Percentiles rank a stretch among this genome's conserved stretches.
Conservation (phyloP, 805 yeast species). For the Komagataella pastoris region DNA sequence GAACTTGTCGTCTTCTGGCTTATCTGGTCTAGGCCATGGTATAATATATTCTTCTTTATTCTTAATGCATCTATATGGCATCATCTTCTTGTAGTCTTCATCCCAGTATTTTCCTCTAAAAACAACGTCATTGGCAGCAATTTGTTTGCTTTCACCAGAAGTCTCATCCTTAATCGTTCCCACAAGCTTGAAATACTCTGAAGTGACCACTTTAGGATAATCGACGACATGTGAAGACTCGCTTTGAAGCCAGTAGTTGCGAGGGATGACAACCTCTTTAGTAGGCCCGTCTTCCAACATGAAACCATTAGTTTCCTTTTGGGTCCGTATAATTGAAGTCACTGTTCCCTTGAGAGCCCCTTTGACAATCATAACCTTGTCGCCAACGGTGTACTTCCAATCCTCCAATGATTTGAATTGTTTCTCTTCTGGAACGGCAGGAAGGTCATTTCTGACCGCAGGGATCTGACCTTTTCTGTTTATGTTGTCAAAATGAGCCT, state of each 20-base stretch:
- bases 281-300: slow-evolving; percentile 59
- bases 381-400: slow-evolving; percentile 61
- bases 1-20: slow-evolving; percentile 38
- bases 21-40: slow-evolving; percentile 82
- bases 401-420: slow-evolving; percentile 30
- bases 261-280: slow-evolving; percentile 54
- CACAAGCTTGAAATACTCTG: slow-evolving; percentile 56
- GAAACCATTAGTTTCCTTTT: slow-evolving; percentile 46
- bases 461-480: slow-evolving; percentile 17
- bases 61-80: slow-evolving; percentile 68
- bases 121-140: slow-evolving; percentile 66
- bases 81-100: slow-evolving; percentile 51
- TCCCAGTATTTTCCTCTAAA: slow-evolving; percentile 65
- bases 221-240: slow-evolving; percentile 62
- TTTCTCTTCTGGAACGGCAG: slow-evolving; percentile 17
- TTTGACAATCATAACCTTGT: slow-evolving; percentile 55
- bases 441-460: slow-evolving; percentile 13
- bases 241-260: slow-evolving; percentile 55
- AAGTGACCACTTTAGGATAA: slow-evolving; percentile 50
- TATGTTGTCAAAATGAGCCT: slow-evolving; percentile 10
- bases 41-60: slow-evolving; percentile 57
- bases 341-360: slow-evolving; percentile 71
- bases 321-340: slow-evolving; percentile 49
- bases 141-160: slow-evolving; percentile 47
- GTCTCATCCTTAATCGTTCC: slow-evolving; percentile 58